Base-by-base conservation (phyloP, 2,329 filamentous ascomycete genomes). In the Albifimbria verrucaria region DNA sequence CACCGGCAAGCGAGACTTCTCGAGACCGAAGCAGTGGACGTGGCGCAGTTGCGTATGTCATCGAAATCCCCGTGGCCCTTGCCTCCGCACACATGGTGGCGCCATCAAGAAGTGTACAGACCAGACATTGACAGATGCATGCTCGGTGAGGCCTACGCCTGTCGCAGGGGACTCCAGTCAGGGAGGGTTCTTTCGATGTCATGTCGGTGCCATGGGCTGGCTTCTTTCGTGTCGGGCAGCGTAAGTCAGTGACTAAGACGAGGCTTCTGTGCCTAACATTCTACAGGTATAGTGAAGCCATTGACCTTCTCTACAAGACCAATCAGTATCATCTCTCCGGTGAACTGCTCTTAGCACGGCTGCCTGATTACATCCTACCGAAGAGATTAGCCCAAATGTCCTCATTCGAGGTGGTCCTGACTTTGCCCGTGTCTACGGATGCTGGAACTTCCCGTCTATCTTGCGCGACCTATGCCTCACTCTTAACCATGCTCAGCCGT, bases 271-370 rank as follows among this genome's bases (percentile, higher is more conserved):
- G 15, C 11, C 12, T 39, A 12, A 6, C 32, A 39, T n/a, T 39
- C 3, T 7, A 26, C 10, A 57, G 56, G 9, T 57, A 57, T 44
- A 20, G 9, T 18, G 54, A 58, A 24, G 56, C 54, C 6, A 20
- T 54, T 7, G 52, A 54, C 44, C 24, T 58, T 12, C 39, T 58
- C n/a, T 58, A 48, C 21, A 18, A n/a, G 12, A 58, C 52, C n/a
- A 58, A 58, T 36, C 52, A 42, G 6, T 49, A 56, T 44, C 52
- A 52, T 54, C 41, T 54, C 25, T 42, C 52, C 18, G 25, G 52
- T 48, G 28, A 48, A 20, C 24, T 41, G 18, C 25, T 54, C 21
- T 36, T 54, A 17, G 17, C 23, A n/a, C 50, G 32, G 22, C 25
- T 52, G n/a, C 26, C 43, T 15, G 23, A 48, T n/a, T 48, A 48